Base-by-base conservation (phyloP, 1,139 yeast genomes). In the Yamadazyma trypodendri region DNA sequence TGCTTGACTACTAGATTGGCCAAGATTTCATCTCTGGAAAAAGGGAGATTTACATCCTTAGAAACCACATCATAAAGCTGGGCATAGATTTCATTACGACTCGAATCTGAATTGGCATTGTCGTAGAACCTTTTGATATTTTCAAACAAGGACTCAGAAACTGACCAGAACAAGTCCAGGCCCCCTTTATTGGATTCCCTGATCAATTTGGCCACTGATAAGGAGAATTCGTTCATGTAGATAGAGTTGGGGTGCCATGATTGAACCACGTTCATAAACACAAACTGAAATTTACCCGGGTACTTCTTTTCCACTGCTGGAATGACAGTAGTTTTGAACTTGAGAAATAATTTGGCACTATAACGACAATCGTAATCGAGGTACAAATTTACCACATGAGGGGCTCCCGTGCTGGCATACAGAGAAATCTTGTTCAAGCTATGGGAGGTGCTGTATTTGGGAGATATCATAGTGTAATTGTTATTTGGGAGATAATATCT, bases 211-310 rank as follows among this genome's bases (percentile, higher is more conserved):
- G 85, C 84, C 23, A 84, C 81, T 0, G 82, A 92, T 32, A 88
- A 60, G 0, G 84, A 74, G 31, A 86, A 84, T 52, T 88, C 96
- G 54, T 84, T 81, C 32, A 81, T 68, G 34, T 78, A 63, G 8
- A 76, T 73, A 1, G 90, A 81, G 38, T 78, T 74, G 23, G 92
- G 81, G 56, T 87, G 96, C 95, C 95, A 87, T 47, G 94, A 92
- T 60, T 87, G 95, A 27, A 84, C 68, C 24, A 82, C 88, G 49
- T 84, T 81, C 45, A 82, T 72, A 55, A 76, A 72, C 3, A 76
- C 73, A 41, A 82, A 68, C 50, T 79, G 79, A 51, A 81, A 77
- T 44, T 70, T 58, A 37, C 69, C 72, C 0, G 81, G 78, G 43
- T 71, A 65, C 36, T 65, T 58, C 34, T 60, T 45, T 36, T 77